phyloP scores from a whole-genome alignment of 2,329 filamentous ascomycete genomes.

The Xylaria sp. region DNA sequence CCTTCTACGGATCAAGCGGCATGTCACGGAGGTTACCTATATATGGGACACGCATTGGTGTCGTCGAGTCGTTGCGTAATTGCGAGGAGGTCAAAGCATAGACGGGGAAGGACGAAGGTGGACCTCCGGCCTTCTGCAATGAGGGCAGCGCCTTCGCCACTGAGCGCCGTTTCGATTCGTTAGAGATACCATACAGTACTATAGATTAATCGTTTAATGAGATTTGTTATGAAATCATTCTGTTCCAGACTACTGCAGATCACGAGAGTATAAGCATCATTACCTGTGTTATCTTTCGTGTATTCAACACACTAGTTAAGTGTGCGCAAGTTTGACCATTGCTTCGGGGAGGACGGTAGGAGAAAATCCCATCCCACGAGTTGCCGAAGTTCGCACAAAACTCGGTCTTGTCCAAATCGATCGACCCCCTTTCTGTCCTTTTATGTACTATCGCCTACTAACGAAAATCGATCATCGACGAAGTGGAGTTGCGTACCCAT shows the following conservation, averaged over 20 bases:
- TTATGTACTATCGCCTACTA: too few relatives aligned
- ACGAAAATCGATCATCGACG: too few relatives aligned
- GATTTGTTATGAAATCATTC: background rate
- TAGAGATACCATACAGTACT: background rate
- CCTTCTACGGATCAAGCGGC: background rate
- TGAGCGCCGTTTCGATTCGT: background rate
- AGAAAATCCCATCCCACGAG: background rate
- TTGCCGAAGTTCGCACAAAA: too few relatives aligned
- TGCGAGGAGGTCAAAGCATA: background rate
- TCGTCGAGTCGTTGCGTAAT: background rate
- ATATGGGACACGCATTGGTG: background rate
- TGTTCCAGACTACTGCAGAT: background rate
- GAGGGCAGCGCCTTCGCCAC: background rate
- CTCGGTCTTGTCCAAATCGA: too few relatives aligned
- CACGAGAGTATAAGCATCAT: background rate
- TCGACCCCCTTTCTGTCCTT: too few relatives aligned
- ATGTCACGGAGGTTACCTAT: background rate
- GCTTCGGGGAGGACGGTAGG: background rate
- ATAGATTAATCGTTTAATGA: background rate
- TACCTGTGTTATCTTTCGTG: background rate
- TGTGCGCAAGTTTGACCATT: background rate
- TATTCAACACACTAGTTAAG: background rate
- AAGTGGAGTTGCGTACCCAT: too few relatives aligned
- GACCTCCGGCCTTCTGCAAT: background rate
- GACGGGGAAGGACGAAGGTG: background rate